Evolutionary conservation across 306 rosid species (phyloP).

Genomic region (apple (Malus domestica)): DNA sequence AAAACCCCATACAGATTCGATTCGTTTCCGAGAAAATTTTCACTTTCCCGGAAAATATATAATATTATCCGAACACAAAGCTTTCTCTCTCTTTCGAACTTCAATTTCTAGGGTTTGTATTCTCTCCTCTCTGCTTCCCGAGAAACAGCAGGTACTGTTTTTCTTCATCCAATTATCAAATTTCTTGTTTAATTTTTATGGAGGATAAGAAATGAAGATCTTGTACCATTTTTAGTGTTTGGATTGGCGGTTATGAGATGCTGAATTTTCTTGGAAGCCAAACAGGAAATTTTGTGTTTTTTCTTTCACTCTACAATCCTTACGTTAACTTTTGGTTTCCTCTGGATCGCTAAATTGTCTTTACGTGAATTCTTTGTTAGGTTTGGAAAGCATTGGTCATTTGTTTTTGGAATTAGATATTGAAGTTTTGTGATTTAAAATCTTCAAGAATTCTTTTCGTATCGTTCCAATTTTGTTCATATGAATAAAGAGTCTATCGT

Average conservation of each 20-base stretch:
- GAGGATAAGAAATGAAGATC: neutral
- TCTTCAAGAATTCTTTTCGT: neutral
- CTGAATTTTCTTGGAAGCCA: neutral
- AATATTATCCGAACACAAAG: neutral
- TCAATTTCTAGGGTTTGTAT: slow-evolving; percentile 4
- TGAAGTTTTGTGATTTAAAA: neutral
- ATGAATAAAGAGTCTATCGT: neutral
- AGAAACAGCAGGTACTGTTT: slow-evolving; percentile 6
- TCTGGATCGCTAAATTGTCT: neutral
- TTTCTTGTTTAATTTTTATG: neutral
- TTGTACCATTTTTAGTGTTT: neutral
- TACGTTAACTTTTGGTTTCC: neutral
- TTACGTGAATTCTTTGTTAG: neutral
- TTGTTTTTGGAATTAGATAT: neutral
- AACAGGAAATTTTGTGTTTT: neutral
- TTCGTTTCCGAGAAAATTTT: neutral
- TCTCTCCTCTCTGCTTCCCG: neutral
- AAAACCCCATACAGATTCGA: neutral
- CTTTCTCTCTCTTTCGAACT: neutral
- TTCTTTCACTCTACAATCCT: neutral
- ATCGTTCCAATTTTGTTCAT: neutral
- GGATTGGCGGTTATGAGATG: neutral
- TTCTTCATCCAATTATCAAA: neutral
- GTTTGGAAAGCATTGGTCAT: neutral
- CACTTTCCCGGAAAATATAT: slow-evolving; percentile 1